These are phyloP conservation scores for Calophaca sinica DNA, from an alignment of 306 rosid genomes.

Conservation along the genomic window DNA sequence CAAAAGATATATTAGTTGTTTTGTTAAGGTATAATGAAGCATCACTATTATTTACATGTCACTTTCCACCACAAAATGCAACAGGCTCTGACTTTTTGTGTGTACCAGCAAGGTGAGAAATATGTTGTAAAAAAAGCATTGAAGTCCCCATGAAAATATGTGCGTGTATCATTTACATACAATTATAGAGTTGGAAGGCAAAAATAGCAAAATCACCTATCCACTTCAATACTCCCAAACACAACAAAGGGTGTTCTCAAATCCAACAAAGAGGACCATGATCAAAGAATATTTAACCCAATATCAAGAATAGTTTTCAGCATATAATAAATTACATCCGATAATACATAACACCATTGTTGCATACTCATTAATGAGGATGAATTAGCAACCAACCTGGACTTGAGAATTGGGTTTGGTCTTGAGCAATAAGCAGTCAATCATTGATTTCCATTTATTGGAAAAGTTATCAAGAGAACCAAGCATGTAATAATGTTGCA, in stretches of 20 bases:
- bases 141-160: background rate
- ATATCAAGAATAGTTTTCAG: background rate
- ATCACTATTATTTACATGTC: too few relatives aligned
- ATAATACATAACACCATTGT: too few relatives aligned
- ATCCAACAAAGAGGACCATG: background rate
- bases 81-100: too few relatives aligned
- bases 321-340: background rate
- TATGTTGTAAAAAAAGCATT: background rate
- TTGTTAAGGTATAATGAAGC: too few relatives aligned
- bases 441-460: constrained; percentile 64
- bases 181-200: background rate
- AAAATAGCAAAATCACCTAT: background rate
- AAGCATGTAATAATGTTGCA: too few relatives aligned
- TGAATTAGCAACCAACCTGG: constrained; percentile 74
- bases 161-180: background rate
- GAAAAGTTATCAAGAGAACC: constrained; percentile 78
- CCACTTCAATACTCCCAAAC: background rate
- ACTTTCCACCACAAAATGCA: too few relatives aligned
- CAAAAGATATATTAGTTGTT: too few relatives aligned
- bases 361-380: background rate
- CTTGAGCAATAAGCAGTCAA: constrained; percentile 78
- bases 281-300: background rate
- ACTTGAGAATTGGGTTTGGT: constrained; percentile 64
- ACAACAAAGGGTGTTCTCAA: constrained; percentile 4
- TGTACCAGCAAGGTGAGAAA: too few relatives aligned